Percentiles rank a stretch among this genome's conserved stretches.
Evolutionary conservation across 352 stramenopile genomes (phyloP).

Genomic region (Elongisporangium prolatum): DNA sequence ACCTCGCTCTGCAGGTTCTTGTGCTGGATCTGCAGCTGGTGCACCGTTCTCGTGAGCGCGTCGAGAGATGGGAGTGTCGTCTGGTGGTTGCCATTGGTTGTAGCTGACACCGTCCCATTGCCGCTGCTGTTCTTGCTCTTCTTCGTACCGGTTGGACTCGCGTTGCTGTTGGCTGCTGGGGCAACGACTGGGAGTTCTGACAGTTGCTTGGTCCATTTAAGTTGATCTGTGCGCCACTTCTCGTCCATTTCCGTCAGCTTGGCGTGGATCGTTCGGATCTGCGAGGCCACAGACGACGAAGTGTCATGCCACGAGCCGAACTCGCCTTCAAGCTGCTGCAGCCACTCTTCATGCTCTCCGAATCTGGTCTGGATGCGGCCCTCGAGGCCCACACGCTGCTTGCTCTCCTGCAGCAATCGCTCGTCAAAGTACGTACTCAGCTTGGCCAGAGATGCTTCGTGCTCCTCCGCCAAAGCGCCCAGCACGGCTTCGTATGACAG

Average conservation of each 20-base stretch:
- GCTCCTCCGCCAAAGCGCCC: constrained; percentile 53
- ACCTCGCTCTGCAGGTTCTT: constrained; percentile 33
- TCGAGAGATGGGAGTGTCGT: not conserved
- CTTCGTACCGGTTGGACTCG: constrained; percentile 2
- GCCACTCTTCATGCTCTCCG: constrained; percentile 69
- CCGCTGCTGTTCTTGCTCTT: not conserved
- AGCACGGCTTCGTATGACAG: constrained; percentile 51
- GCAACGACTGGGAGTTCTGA: not conserved
- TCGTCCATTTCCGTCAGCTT: constrained; percentile 24
- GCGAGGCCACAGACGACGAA: constrained; percentile 22
- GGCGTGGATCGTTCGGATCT: constrained; percentile 26
- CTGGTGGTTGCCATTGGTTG: not conserved
- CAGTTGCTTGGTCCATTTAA: constrained; percentile 25
- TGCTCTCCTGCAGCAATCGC: constrained; percentile 48
- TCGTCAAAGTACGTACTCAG: constrained; percentile 68
- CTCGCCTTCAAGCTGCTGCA: constrained; percentile 73
- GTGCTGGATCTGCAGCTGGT: constrained; percentile 32
- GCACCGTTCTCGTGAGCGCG: constrained; percentile 5
- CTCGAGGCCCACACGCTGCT: constrained; percentile 57
- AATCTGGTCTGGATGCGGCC: constrained; percentile 50
- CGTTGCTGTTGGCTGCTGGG: not conserved
- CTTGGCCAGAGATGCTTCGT: constrained; percentile 65
- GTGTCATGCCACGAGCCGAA: constrained; percentile 51
- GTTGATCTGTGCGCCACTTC: constrained; percentile 16
- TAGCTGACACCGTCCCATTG: not conserved